Conservation (phyloP, 202 grass and related monocot genomes). For the Zizania palustris region DNA sequence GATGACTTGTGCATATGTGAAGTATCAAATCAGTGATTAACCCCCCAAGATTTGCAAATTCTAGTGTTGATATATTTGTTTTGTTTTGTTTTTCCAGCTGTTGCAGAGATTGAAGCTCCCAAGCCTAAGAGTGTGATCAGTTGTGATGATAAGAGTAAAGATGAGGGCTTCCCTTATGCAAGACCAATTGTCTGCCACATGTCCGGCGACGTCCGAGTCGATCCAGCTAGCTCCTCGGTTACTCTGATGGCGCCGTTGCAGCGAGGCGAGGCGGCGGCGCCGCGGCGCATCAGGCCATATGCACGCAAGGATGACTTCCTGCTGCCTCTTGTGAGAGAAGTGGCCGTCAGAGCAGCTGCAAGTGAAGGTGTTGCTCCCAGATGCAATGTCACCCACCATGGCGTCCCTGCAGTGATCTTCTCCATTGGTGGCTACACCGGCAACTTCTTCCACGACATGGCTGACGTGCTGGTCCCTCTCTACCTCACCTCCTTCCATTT, state of each 20-base stretch:
- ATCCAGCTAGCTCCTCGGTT: slow-evolving; percentile 50
- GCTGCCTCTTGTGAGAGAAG: slow-evolving; percentile 54
- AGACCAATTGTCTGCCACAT: slow-evolving; percentile 57
- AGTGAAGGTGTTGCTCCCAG: slow-evolving; percentile 34
- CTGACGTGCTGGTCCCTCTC: slow-evolving; percentile 66
- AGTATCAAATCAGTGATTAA: too few species aligned
- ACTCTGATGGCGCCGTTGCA: slow-evolving; percentile 32
- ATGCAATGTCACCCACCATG: slow-evolving; percentile 50
- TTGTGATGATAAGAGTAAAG: slow-evolving; percentile 63
- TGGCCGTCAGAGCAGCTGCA: slow-evolving; percentile 40
- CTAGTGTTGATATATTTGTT: background rate
- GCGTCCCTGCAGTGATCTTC: slow-evolving; percentile 61
- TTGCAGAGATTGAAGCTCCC: slow-evolving; percentile 36
- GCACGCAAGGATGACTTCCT: slow-evolving; percentile 55
- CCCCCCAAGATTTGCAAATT: background rate
- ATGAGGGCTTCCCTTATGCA: slow-evolving; percentile 69
- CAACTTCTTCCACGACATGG: slow-evolving; percentile 75
- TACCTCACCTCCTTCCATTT: slow-evolving; percentile 61
- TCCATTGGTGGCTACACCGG: slow-evolving; percentile 64
- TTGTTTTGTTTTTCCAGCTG: slow-evolving; percentile 2
- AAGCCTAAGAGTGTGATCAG: slow-evolving; percentile 42
- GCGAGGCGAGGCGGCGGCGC: slow-evolving; percentile 15
- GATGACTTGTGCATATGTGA: too few species aligned
- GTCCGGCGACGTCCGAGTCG: slow-evolving; percentile 50
- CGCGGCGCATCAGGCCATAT: slow-evolving; percentile 46